Percentiles rank a stretch among this genome's conserved stretches.
Conservation (phyloP, 2,329 filamentous ascomycete genomes). For the Hypoxylon sp. region DNA sequence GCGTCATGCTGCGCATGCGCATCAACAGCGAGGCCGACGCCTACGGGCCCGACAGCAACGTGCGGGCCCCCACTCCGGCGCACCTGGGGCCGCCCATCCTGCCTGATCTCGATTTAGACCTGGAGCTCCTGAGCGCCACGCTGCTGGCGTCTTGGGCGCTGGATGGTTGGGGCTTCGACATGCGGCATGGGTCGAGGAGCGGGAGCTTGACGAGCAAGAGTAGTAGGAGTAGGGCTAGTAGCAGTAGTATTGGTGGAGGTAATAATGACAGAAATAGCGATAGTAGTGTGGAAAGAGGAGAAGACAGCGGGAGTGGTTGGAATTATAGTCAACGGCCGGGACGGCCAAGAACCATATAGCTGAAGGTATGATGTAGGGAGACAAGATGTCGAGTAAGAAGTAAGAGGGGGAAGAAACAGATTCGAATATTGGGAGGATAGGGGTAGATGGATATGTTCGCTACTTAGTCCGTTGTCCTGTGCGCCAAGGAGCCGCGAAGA, state of each 20-base stretch:
- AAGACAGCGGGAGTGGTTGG: not conserved
- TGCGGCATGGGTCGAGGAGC: conserved; percentile 6
- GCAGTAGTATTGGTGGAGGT: not conserved
- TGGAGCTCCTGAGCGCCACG: conserved; percentile 37
- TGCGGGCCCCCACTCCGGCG: conserved; percentile 20
- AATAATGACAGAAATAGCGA: not conserved
- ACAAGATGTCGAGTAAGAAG: not conserved
- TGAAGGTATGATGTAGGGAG: not conserved
- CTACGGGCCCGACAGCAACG: conserved; percentile 9
- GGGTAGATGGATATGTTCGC: not conserved
- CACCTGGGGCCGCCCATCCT: conserved; percentile 40
- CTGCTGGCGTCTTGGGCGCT: conserved; percentile 37
- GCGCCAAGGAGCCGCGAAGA: not conserved
- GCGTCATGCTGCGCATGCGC: conserved; percentile 33
- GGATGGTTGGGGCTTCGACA: conserved; percentile 26
- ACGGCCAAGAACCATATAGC: conserved; percentile 34
- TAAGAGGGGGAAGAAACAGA: not conserved
- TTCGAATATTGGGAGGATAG: not conserved
- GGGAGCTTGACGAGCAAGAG: not conserved
- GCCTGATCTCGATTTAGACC: conserved; percentile 34
- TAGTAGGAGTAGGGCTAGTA: not conserved
- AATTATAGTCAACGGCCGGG: not conserved
- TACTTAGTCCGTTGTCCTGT: too few species aligned
- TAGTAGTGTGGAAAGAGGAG: not conserved
- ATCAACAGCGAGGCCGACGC: conserved; percentile 41